These are phyloP conservation scores for Neurospora sp. DNA, from an alignment of 495 filamentous ascomycete species.

Conservation along the genomic window DNA sequence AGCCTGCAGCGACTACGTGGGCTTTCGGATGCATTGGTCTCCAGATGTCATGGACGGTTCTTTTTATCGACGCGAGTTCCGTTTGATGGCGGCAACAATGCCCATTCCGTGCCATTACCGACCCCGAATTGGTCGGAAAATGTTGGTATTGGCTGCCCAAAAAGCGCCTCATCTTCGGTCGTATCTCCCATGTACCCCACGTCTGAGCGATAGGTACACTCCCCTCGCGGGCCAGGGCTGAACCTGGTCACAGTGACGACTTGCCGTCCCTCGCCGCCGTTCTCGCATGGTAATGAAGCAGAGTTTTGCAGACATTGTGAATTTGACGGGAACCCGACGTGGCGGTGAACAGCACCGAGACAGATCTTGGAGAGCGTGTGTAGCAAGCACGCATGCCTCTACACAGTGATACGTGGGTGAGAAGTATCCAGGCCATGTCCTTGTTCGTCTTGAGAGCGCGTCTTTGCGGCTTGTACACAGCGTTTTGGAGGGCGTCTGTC, in stretches of 20 bases:
- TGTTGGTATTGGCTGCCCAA: background rate
- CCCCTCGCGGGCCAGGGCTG: constrained; percentile 3
- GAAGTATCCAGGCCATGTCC: constrained; percentile 21
- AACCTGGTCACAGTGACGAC: constrained; percentile 17
- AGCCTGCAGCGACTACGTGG: background rate
- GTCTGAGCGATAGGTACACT: constrained; percentile 13
- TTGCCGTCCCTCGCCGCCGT: constrained; percentile 15
- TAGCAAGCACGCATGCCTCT: constrained; percentile 23
- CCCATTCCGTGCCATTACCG: constrained; percentile 1
- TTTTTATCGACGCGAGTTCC: background rate
- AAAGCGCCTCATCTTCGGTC: constrained; percentile 9
- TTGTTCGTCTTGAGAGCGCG: constrained; percentile 13
- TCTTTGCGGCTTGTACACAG: background rate
- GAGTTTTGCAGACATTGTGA: constrained; percentile 12
- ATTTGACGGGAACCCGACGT: constrained; percentile 22
- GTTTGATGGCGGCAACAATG: constrained; percentile 1
- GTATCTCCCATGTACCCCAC: constrained; percentile 11
- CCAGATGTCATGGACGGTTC: background rate
- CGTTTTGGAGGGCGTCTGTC: background rate
- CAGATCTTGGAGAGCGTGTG: constrained; percentile 18
- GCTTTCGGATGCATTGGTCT: background rate
- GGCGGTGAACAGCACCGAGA: constrained; percentile 26
- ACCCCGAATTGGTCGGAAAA: background rate
- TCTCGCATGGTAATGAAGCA: constrained; percentile 3
- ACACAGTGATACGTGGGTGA: constrained; percentile 16